Evolutionary conservation across 345 rosid species (phyloP).

Genomic region (Melaleuca quinquenervia): DNA sequence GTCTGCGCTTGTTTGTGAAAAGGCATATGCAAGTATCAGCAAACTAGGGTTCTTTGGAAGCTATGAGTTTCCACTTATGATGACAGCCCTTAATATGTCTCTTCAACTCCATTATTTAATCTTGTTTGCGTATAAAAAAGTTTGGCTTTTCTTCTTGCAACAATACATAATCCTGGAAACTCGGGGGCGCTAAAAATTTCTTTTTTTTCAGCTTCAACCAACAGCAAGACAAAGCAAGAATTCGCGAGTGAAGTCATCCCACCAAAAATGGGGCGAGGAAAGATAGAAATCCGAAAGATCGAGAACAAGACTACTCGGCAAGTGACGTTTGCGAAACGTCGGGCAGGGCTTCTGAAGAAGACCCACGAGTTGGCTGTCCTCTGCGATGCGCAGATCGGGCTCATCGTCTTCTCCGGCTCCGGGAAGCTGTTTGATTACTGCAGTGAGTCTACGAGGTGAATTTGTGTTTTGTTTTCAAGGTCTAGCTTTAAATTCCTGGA

Average conservation of each 20-base stretch:
- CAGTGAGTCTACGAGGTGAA: conserved; percentile 15
- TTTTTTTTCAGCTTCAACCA: background rate
- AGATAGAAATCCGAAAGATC: conserved; percentile 28
- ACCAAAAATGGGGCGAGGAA: conserved; percentile 44
- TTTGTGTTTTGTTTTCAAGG: too few relatives aligned
- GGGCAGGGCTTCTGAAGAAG: conserved; percentile 38
- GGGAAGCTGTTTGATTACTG: conserved; percentile 29
- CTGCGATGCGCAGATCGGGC: conserved; percentile 42
- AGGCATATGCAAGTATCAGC: background rate
- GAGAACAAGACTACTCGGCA: conserved; percentile 31
- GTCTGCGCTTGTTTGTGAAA: background rate
- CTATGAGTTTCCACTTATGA: conserved; percentile 4
- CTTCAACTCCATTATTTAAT: background rate
- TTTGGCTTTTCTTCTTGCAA: background rate
- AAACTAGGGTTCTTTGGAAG: conserved; percentile 7
- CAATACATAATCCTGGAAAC: background rate
- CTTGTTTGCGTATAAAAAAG: background rate
- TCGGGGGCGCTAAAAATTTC: background rate
- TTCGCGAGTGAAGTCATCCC: too few relatives aligned
- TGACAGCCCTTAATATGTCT: background rate
- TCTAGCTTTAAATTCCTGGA: too few relatives aligned
- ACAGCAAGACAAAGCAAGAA: background rate
- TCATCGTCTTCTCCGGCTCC: conserved; percentile 31
- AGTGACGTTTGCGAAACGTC: conserved; percentile 36
- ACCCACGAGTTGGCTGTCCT: conserved; percentile 34